phyloP scores from a whole-genome alignment of 495 filamentous ascomycete genomes.

The Eremomyces bilateralis region DNA sequence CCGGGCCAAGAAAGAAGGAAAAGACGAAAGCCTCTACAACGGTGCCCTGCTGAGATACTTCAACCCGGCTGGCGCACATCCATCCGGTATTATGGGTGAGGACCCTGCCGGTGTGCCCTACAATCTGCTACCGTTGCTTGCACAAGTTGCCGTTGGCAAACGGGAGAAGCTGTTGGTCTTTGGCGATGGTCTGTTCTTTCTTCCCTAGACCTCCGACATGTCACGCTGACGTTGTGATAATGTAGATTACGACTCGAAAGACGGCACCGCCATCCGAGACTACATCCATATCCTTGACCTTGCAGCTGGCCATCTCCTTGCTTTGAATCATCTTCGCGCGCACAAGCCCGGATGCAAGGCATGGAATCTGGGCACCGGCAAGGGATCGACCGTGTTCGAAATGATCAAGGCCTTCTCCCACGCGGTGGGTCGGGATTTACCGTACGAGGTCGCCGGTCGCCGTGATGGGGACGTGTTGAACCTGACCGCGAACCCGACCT shows the following conservation, averaged over 20 bases:
- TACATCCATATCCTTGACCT: slow-evolving; percentile 78
- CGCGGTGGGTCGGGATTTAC: slow-evolving; percentile 63
- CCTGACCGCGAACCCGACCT: slow-evolving; percentile 74
- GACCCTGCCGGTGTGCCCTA: slow-evolving; percentile 90
- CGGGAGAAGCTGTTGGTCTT: slow-evolving; percentile 87
- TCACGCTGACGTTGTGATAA: not conserved
- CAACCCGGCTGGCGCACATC: slow-evolving; percentile 90
- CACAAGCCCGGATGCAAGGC: slow-evolving; percentile 81
- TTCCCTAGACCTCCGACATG: too few species aligned
- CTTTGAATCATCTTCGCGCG: slow-evolving; percentile 75
- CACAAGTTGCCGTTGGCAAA: slow-evolving; percentile 88
- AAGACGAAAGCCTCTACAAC: slow-evolving; percentile 70
- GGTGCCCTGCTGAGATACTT: slow-evolving; percentile 88
- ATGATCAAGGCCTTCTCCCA: slow-evolving; percentile 88
- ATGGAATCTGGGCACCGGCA: slow-evolving; percentile 95
- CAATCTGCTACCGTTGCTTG: slow-evolving; percentile 83
- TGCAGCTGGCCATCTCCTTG: slow-evolving; percentile 70
- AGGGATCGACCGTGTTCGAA: slow-evolving; percentile 85
- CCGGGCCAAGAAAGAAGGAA: slow-evolving; percentile 58
- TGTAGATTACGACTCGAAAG: slow-evolving; percentile 65
- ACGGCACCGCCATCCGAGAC: slow-evolving; percentile 54
- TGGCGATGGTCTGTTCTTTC: slow-evolving; percentile 49
- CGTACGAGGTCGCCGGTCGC: slow-evolving; percentile 68
- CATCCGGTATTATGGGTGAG: slow-evolving; percentile 94
- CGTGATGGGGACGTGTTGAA: slow-evolving; percentile 82